Evolutionary conservation across 2,329 filamentous ascomycete species (phyloP).

Genomic region (Aspergillus alliaceus): DNA sequence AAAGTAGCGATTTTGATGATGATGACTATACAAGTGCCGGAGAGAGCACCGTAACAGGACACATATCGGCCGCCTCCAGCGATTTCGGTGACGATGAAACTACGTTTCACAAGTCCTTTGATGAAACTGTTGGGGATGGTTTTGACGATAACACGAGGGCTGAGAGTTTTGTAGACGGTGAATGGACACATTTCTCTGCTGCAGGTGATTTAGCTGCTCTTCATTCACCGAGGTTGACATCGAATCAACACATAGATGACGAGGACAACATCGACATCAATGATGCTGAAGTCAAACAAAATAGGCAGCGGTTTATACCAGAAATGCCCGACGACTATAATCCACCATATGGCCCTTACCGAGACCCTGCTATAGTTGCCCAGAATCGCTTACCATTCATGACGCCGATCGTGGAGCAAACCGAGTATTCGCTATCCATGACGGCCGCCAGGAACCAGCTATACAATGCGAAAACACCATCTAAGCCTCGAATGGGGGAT

Average conservation of each 20-base stretch:
- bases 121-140: slow-evolving; percentile 47
- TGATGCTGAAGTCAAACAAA: slow-evolving; percentile 33
- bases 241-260: slow-evolving; percentile 16
- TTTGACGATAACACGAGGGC: slow-evolving; percentile 42
- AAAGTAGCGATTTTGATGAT: slow-evolving; percentile 66
- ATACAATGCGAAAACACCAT: slow-evolving; percentile 74
- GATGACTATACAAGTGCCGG: slow-evolving; percentile 80
- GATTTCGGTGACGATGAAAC: slow-evolving; percentile 65
- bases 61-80: slow-evolving; percentile 62
- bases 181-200: slow-evolving; percentile 85
- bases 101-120: slow-evolving; percentile 40
- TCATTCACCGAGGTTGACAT: slow-evolving; percentile 15
- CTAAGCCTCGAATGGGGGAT: slow-evolving; percentile 53
- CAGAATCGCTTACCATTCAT: slow-evolving; percentile 96
- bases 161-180: slow-evolving; percentile 63
- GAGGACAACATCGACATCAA: slow-evolving; percentile 32
- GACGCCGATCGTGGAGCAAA: slow-evolving; percentile 96
- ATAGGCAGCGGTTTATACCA: slow-evolving; percentile 50
- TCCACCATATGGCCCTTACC: slow-evolving; percentile 74
- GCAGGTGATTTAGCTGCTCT: slow-evolving; percentile 52
- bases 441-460: slow-evolving; percentile 57
- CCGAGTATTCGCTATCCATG: slow-evolving; percentile 77
- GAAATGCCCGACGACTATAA: slow-evolving; percentile 85
- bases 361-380: slow-evolving; percentile 74
- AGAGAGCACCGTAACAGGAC: slow-evolving; percentile 79